Percentiles rank a stretch among this genome's conserved stretches.
phyloP scores from a whole-genome alignment of 495 filamentous ascomycete species.

The Patellaria atrata region DNA sequence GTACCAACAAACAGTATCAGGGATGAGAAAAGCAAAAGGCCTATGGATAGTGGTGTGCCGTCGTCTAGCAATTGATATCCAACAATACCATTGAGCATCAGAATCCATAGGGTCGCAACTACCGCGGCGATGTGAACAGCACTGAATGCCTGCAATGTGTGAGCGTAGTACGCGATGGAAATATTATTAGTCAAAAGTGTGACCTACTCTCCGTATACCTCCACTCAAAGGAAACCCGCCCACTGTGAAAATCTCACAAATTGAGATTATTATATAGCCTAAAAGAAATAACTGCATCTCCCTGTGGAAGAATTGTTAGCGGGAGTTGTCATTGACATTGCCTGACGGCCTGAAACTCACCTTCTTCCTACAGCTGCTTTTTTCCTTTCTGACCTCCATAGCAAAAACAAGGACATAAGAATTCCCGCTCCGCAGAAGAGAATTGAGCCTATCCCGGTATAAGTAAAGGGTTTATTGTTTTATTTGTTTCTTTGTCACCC shows the following conservation, averaged over 20 bases:
- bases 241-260: constrained; percentile 93
- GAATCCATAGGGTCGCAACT: constrained; percentile 73
- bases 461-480: background rate
- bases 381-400: constrained; percentile 80
- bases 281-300: constrained; percentile 92
- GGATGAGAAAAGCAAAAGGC: constrained; percentile 56
- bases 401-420: constrained; percentile 42
- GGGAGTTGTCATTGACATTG: background rate
- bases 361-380: constrained; percentile 87
- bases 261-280: constrained; percentile 74
- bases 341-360: constrained; percentile 38
- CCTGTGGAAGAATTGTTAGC: constrained; percentile 31
- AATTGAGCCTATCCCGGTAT: constrained; percentile 59
- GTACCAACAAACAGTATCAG: constrained; percentile 69
- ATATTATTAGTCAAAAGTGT: background rate
- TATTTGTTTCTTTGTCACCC: constrained; percentile 25
- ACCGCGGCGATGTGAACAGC: constrained; percentile 89
- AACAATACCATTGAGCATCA: constrained; percentile 83
- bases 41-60: constrained; percentile 71
- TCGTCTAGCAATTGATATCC: constrained; percentile 92
- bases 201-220: constrained; percentile 50
- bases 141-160: constrained; percentile 56
- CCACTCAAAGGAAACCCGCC: constrained; percentile 67
- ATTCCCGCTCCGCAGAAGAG: constrained; percentile 69
- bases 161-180: constrained; percentile 13